Base-by-base conservation (phyloP, 164 flowering plant genomes). In the Aristolochia fimbriata region DNA sequence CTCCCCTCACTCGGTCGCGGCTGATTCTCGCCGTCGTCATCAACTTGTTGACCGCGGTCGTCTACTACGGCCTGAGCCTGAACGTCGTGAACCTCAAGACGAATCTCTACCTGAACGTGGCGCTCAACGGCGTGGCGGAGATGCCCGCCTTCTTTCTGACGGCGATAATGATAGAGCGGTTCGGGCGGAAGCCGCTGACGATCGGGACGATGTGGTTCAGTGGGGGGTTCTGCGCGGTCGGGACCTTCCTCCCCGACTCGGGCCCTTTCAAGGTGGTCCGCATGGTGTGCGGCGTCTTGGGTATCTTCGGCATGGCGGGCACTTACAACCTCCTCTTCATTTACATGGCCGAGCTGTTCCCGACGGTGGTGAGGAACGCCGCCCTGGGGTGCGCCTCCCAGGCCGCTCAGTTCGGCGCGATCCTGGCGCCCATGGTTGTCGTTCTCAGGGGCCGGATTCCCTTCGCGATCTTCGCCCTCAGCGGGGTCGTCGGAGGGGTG, bases 221-320 rank as follows among this genome's bases (percentile, higher is more conserved):
- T 51, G 96, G 96, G 5, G 9, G 75, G 1, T 87, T 84, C 55
- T 93, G 94, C 72, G 46, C 84, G 0, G 15, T 65, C 0, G 97
- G 98, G 31, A 62, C 78, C 59, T 21, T 79, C 16, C 21, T 81
- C 13, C 22, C 54, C 14, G 62, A 45, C 1, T 16, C 47, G 0
- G 89, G 82, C 1, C 15, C 43, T 3, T 79, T 80, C 85, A 82
- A 79, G 66, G 62, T 74, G 2, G 66, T 76, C 21, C 63, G 82
- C 47, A 85, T 85, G 91, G 72, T 71, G 0, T 92, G 87, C 63
- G 91, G 95, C 17, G 49, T 88, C 30, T 24, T 87, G 65, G 95
- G 96, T 45, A 88, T 88, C 41, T 88, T 93, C 51, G 98, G 97
- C 55, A 77, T 84, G 90, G 94, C 90, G 0, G 98, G 91, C 21